Conservation (phyloP, 2,329 filamentous ascomycete genomes). For the Alternaria dauci region DNA sequence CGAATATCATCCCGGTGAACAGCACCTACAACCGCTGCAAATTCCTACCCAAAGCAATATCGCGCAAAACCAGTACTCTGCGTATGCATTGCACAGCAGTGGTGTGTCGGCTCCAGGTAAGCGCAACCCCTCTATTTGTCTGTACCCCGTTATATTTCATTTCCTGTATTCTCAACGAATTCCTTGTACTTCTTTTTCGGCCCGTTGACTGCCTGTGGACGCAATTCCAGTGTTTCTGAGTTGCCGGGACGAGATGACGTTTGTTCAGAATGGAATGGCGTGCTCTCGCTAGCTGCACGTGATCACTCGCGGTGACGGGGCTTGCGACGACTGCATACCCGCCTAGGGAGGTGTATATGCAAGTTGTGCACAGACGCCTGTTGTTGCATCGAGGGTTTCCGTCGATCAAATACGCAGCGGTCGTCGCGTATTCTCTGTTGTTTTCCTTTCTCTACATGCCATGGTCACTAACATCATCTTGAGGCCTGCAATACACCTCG, state of each 20-base stretch:
- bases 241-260: slow-evolving; percentile 34
- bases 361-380: slow-evolving; percentile 12
- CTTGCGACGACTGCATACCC: slow-evolving; percentile 21
- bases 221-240: slow-evolving; percentile 19
- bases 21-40: slow-evolving; percentile 24
- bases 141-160: slow-evolving; percentile 5
- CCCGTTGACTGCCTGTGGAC: slow-evolving; percentile 20
- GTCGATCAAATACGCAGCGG: slow-evolving; percentile 13
- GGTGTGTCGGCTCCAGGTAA: slow-evolving; percentile 34
- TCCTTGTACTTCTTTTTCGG: slow-evolving; percentile 10
- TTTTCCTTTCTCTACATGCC: slow-evolving; percentile 10
- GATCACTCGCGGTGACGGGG: slow-evolving; percentile 18
- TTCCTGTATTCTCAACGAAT: slow-evolving; percentile 7
- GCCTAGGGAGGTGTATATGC: slow-evolving; percentile 32
- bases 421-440: not conserved
- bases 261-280: slow-evolving; percentile 29
- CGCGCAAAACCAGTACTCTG: slow-evolving; percentile 26
- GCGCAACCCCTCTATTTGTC: slow-evolving; percentile 18
- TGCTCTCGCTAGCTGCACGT: slow-evolving; percentile 31
- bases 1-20: slow-evolving; percentile 28
- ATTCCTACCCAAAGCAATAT: slow-evolving; percentile 27
- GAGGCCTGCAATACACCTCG: slow-evolving; percentile 42
- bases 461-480: slow-evolving; percentile 36
- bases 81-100: slow-evolving; percentile 34
- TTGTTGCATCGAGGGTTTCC: not conserved